Conservation (phyloP, 23 red algal genomes). For the Chondrus crispus region DNA sequence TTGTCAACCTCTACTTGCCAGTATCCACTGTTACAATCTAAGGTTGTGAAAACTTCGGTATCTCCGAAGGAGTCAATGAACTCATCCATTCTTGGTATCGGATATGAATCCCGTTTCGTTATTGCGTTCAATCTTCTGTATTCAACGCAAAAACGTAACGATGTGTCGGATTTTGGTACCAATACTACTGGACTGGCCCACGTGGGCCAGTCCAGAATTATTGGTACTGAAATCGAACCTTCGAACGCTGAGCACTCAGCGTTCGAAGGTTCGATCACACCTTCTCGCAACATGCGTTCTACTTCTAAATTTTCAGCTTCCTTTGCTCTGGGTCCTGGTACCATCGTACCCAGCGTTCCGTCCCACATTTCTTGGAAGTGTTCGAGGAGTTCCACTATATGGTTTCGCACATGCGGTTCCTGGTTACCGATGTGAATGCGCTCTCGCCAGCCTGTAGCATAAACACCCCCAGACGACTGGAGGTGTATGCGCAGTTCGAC, state of each 20-base stretch:
- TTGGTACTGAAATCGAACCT: too few relatives aligned
- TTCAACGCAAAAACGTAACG: background rate
- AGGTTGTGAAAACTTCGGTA: background rate
- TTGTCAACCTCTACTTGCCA: conserved; percentile 10
- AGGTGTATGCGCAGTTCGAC: too few relatives aligned
- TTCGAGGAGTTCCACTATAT: background rate
- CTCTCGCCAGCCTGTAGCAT: background rate
- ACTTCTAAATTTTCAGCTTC: background rate
- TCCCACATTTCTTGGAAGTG: conserved; percentile 1
- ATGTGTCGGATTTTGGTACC: background rate
- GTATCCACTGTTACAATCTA: conserved; percentile 17
- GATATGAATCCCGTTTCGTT: conserved; percentile 2
- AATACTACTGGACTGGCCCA: background rate
- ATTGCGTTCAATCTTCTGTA: background rate
- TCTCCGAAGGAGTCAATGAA: conserved; percentile 32
- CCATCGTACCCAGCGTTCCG: background rate
- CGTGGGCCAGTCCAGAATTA: too few relatives aligned
- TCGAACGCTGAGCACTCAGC: background rate
- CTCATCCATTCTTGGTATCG: conserved; percentile 27
- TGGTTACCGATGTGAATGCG: background rate
- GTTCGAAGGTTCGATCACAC: background rate
- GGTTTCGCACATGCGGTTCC: background rate
- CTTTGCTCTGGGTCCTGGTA: background rate
- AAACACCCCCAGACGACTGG: too few relatives aligned
- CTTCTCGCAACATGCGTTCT: background rate